Evolutionary conservation across 108 stramenopile species (phyloP), one percentile per base, ranked within the genome.

Genomic region (Skeletonema costatum): DNA sequence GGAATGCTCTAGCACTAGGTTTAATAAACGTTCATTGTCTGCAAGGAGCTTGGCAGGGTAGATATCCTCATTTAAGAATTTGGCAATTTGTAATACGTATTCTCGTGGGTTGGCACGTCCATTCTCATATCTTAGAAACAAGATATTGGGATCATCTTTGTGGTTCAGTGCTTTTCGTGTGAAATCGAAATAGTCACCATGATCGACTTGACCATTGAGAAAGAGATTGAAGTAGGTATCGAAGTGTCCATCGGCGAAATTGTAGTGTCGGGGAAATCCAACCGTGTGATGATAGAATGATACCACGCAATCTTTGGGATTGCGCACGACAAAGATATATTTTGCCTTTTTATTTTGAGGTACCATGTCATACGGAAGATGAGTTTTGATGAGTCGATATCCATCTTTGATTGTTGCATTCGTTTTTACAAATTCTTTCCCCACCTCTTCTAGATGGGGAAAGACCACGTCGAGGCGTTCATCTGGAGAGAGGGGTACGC

Each of bases 371-470:
- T 78, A 79, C 25, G 80, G 80, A 5, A 87, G 71, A 66, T 87
- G 87, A 10, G 87, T 87, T 42, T 87, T 87, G 60, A 87, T 85
- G 35, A 87, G 73, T 33, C 87, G 81, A 64, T 71, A 79, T 31
- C 64, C 69, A 14, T 72, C 80, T 13, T 41, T 44, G 9, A 83
- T 72, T 13, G 69, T 71, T 31, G 74, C 78, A 14, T 66, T 69
- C 0, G 75, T 62, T 4, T 56, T 12, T 12, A 80, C 59, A 61
- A 74, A 87, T 21, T 78, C 77, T 14, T 58, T 72, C 10, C 87
- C 87, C 9, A 87, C 84, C 74, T 87, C 84, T 73, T 87, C 87
- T 39, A 87, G 36, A 61, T 87, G 87, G 10, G 87, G 87, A 36
- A 85, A 87, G 9, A 80, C 51, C 2, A 72, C 60, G 68, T 87